These are phyloP conservation scores for Botrytis cinerea DNA, from an alignment of 2,329 filamentous ascomycete species.

Conservation along the genomic window DNA sequence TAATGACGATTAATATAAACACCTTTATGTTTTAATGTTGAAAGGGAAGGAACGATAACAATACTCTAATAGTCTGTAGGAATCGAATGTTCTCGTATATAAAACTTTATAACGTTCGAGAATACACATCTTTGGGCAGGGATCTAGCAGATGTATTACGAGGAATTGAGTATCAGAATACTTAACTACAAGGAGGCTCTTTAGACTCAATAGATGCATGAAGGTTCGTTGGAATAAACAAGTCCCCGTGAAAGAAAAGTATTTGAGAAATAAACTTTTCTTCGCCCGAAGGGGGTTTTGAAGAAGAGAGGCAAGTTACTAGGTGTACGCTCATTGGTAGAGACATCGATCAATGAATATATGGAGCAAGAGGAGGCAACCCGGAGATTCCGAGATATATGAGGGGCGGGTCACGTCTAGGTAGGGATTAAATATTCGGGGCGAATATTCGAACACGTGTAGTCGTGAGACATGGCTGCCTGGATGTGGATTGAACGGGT, in stretches of 20 bases:
- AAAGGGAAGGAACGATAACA: neutral
- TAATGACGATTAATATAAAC: rapidly evolving
- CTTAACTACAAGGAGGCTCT: too few relatives aligned
- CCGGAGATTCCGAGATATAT: neutral
- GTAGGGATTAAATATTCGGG: neutral
- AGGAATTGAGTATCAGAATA: too few relatives aligned
- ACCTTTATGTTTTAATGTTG: neutral
- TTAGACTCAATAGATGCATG: too few relatives aligned
- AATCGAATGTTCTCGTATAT: neutral
- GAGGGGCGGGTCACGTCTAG: neutral
- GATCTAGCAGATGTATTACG: too few relatives aligned
- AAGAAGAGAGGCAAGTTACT: neutral
- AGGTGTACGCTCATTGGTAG: neutral
- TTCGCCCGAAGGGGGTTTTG: neutral
- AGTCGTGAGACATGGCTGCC: neutral
- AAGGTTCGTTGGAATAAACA: too few relatives aligned
- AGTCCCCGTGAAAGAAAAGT: too few relatives aligned
- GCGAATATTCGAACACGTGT: neutral
- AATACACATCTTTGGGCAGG: too few relatives aligned
- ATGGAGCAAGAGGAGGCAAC: neutral
- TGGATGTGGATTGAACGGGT: neutral
- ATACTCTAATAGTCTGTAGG: neutral
- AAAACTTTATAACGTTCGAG: too few relatives aligned
- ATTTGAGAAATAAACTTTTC: neutral
- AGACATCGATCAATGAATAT: rapidly evolving